A percentile compares a stretch with the other conserved stretches of the same genome.
Conservation (phyloP, 1,284 basidiomycete genomes). For the Volvariella volvacea region DNA sequence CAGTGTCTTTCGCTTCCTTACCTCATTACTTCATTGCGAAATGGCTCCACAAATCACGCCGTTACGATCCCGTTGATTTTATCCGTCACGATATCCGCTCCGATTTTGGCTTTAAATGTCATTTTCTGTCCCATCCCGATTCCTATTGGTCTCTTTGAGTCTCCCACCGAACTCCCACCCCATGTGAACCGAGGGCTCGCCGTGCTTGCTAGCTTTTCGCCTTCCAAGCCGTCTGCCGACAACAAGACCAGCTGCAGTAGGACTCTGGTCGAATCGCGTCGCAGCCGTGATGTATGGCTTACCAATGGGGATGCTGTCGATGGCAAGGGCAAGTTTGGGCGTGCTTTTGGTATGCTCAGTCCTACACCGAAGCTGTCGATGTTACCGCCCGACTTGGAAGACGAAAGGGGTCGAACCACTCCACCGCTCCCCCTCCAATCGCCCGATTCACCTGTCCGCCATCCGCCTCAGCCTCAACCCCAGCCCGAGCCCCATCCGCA, state of each 20-base stretch:
- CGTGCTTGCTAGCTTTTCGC: conserved; percentile 27
- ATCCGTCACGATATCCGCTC: conserved; percentile 59
- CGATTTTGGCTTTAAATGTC: conserved; percentile 54
- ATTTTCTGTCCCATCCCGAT: conserved; percentile 57
- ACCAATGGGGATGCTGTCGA: conserved; percentile 60
- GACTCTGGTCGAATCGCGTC: conserved; percentile 61
- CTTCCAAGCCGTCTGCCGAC: conserved; percentile 40
- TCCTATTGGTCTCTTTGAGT: conserved; percentile 55
- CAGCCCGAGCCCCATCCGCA: conserved; percentile 48
- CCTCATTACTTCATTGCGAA: conserved; percentile 38
- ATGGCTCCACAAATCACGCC: conserved; percentile 26
- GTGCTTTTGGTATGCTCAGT: conserved; percentile 51
- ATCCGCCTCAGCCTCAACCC: conserved; percentile 38
- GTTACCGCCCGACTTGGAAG: conserved; percentile 44
- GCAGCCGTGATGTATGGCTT: conserved; percentile 67
- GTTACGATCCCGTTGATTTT: conserved; percentile 46
- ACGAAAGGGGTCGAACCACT: conserved; percentile 25
- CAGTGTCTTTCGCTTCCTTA: conserved; percentile 57
- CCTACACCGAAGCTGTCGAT: conserved; percentile 61
- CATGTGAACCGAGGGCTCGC: conserved; percentile 36
- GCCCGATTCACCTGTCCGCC: conserved; percentile 33
- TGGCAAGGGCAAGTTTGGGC: conserved; percentile 50
- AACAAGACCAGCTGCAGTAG: conserved; percentile 57
- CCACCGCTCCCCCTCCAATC: conserved; percentile 43
- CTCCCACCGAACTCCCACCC: conserved; percentile 35